Conservation (phyloP, 2,329 filamentous ascomycete genomes). For the Ceratocystis huliohia region DNA sequence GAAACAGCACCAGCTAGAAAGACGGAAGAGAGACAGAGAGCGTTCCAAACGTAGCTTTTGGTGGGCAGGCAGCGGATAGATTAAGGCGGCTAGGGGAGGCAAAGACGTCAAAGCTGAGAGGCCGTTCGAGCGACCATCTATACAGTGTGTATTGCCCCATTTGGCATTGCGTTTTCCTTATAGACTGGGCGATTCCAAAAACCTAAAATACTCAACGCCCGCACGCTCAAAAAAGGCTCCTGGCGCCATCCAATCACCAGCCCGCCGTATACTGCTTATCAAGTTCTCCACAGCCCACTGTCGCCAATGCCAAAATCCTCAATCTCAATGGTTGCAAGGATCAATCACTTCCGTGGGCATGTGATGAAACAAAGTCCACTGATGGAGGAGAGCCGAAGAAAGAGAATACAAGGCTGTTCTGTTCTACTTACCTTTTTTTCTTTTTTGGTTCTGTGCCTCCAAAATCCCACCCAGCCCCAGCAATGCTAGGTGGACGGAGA, state of each 20-base stretch:
- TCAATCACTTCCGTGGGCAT: neutral
- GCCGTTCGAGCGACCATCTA: too few species aligned
- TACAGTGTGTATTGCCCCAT: too few species aligned
- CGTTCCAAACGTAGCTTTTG: too few species aligned
- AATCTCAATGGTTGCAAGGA: neutral
- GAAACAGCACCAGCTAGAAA: too few species aligned
- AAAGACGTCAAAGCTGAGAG: too few species aligned
- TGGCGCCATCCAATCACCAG: neutral
- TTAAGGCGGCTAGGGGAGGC: too few species aligned
- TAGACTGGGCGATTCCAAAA: neutral
- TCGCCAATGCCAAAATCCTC: neutral
- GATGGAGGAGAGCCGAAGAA: neutral
- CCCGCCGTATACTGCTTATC: neutral
- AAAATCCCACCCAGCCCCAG: neutral
- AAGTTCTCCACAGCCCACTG: neutral
- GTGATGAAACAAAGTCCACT: neutral
- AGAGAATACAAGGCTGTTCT: too few species aligned
- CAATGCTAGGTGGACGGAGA: neutral
- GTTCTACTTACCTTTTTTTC: neutral
- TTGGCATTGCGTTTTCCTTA: too few species aligned
- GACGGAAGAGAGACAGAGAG: too few species aligned
- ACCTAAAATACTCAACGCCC: neutral
- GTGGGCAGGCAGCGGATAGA: too few species aligned
- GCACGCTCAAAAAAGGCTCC: neutral
- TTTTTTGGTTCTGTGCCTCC: neutral